These are phyloP conservation scores for Cordyceps cicadae DNA, from an alignment of 2,329 filamentous ascomycete species.

Conservation along the genomic window DNA sequence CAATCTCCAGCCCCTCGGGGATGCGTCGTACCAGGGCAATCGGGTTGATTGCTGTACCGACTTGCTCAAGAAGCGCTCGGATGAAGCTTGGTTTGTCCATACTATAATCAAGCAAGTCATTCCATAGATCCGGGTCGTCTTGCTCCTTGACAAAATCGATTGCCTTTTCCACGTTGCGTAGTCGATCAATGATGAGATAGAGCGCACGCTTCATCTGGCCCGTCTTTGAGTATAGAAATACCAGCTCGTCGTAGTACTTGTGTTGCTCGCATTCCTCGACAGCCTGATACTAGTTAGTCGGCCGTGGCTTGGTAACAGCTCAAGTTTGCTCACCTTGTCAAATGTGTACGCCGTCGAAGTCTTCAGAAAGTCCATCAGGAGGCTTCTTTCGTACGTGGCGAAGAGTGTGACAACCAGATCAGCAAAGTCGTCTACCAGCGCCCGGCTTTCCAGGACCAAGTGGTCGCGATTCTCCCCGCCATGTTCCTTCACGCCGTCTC, in stretches of 20 bases:
- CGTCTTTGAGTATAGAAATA: slow-evolving; percentile 90
- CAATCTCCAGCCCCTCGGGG: slow-evolving; percentile 85
- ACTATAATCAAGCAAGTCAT: slow-evolving; percentile 85
- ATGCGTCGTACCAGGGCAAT: slow-evolving; percentile 85
- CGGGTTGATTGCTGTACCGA: slow-evolving; percentile 87
- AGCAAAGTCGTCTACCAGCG: slow-evolving; percentile 76
- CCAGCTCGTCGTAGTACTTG: slow-evolving; percentile 84
- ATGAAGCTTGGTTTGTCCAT: slow-evolving; percentile 99
- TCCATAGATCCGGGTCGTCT: slow-evolving; percentile 86
- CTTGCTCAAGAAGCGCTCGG: slow-evolving; percentile 81
- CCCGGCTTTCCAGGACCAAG: slow-evolving; percentile 49
- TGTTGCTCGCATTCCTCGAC: slow-evolving; percentile 70
- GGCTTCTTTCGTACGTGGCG: slow-evolving; percentile 66
- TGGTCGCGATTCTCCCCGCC: slow-evolving; percentile 47
- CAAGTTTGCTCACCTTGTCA: slow-evolving; percentile 47
- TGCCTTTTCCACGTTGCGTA: slow-evolving; percentile 83
- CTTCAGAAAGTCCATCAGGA: slow-evolving; percentile 83
- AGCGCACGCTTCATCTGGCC: slow-evolving; percentile 88
- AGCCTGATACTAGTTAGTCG: slow-evolving; percentile 33
- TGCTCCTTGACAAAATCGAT: slow-evolving; percentile 93
- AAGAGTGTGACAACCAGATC: slow-evolving; percentile 83
- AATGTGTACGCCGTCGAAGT: slow-evolving; percentile 82
- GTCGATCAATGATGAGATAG: slow-evolving; percentile 86
- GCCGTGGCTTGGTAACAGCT: neutral
- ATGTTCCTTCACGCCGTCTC: slow-evolving; percentile 53